These are phyloP conservation scores for Lichtheimia ornata DNA, from an alignment of 371 early-diverging fungal genomes.

Conservation along the genomic window DNA sequence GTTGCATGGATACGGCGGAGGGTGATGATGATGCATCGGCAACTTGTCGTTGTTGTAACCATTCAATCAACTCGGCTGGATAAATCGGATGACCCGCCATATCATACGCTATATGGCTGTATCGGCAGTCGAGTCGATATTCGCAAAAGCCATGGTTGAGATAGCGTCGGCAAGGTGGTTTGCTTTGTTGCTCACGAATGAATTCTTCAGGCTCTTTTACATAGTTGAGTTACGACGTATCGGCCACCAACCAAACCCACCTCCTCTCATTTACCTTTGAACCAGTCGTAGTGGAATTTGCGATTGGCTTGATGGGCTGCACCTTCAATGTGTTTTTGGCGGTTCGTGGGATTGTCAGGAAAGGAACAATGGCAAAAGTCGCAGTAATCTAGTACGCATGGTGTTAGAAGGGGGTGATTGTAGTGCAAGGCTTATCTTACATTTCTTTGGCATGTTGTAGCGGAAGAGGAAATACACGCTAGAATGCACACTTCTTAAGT, in stretches of 20 bases:
- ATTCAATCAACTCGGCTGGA: conserved; percentile 29
- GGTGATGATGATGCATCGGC: background rate
- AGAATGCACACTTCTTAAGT: no score
- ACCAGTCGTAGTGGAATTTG: conserved; percentile 46
- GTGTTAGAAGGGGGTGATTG: background rate
- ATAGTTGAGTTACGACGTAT: background rate
- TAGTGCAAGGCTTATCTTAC: background rate
- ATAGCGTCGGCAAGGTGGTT: conserved; percentile 39
- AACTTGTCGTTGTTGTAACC: conserved; percentile 26
- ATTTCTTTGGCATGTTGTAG: conserved; percentile 2
- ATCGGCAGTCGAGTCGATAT: conserved; percentile 37
- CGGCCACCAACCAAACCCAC: background rate
- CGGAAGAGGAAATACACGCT: no score
- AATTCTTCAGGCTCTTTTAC: conserved; percentile 30
- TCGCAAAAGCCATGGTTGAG: conserved; percentile 32
- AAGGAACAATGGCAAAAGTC: conserved; percentile 52
- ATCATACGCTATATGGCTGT: conserved; percentile 34
- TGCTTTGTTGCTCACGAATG: conserved; percentile 35
- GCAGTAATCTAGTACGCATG: conserved; percentile 33
- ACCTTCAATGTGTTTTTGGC: conserved; percentile 44
- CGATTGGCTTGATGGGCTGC: conserved; percentile 34
- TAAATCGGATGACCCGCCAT: conserved; percentile 18
- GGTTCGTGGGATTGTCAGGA: conserved; percentile 46
- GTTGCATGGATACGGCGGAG: conserved; percentile 8
- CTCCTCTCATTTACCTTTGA: conserved; percentile 28